These are phyloP conservation scores for Austropuccinia psidii DNA, from an alignment of 1,284 basidiomycete genomes.

Conservation along the genomic window DNA sequence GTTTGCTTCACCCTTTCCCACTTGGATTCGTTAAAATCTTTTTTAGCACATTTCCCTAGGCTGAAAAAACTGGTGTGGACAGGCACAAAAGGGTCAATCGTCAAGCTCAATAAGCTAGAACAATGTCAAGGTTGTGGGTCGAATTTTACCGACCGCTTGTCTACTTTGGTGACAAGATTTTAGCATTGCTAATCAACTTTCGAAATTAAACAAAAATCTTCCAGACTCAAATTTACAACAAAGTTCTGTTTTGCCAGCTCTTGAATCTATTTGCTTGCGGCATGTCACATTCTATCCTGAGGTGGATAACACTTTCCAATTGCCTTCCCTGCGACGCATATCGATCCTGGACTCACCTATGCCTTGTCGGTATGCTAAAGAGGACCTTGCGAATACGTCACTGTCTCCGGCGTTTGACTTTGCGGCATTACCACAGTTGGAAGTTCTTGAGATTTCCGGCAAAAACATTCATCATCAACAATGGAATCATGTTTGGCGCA, in stretches of 20 bases:
- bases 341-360: background rate
- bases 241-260: no score
- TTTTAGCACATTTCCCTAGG: conserved; percentile 2
- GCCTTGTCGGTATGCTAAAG: background rate
- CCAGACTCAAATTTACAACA: no score
- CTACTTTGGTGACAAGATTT: no score
- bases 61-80: background rate
- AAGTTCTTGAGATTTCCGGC: background rate
- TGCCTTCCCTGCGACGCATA: background rate
- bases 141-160: no score
- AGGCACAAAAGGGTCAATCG: no score
- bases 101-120: no score
- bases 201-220: no score
- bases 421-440: background rate
- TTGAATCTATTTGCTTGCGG: background rate
- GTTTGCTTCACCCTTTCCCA: background rate
- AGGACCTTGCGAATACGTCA: background rate
- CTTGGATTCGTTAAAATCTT: background rate
- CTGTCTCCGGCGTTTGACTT: conserved; percentile 21
- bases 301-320: background rate
- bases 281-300: background rate
- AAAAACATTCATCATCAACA: background rate
- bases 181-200: no score
- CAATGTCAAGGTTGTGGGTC: no score
- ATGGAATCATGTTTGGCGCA: background rate